These are phyloP conservation scores for Alectoria sarmentosa DNA, from an alignment of 495 filamentous ascomycete genomes.

Conservation along the genomic window DNA sequence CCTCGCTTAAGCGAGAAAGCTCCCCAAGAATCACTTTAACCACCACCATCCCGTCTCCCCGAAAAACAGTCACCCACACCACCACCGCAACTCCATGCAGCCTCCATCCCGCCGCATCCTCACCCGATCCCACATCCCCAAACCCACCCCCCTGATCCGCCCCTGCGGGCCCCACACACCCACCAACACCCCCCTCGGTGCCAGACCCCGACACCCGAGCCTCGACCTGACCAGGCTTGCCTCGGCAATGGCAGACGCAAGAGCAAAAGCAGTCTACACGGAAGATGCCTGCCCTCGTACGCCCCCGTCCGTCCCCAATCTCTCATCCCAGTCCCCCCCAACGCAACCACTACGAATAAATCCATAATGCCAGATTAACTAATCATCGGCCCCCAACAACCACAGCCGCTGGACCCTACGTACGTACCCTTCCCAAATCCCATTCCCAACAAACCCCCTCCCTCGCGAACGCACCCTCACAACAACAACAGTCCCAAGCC, in stretches of 20 bases:
- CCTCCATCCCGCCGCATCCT: not conserved
- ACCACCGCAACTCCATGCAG: not conserved
- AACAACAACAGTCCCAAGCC: conserved; percentile 86
- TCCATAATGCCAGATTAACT: not conserved
- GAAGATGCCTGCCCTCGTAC: conserved; percentile 45
- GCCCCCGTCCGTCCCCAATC: too few species aligned
- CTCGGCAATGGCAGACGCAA: conserved; percentile 24
- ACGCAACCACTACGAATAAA: not conserved
- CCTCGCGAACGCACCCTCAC: too few species aligned
- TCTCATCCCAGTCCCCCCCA: not conserved
- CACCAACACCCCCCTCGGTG: not conserved
- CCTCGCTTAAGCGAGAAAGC: too few species aligned
- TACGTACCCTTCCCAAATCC: conserved; percentile 30
- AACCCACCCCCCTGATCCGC: not conserved
- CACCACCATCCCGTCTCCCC: not conserved
- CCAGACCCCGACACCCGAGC: not conserved
- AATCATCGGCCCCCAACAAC: not conserved
- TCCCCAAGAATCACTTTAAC: not conserved
- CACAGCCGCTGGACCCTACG: conserved; percentile 43
- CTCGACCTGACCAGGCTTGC: not conserved
- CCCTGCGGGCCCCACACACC: not conserved
- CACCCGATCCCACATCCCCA: not conserved
- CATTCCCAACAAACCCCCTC: not conserved
- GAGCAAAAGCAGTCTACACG: conserved; percentile 32
- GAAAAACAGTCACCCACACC: not conserved